Evolutionary conservation across 1,139 yeast species (phyloP).

Genomic region (Trichomonascaceae sp.): DNA sequence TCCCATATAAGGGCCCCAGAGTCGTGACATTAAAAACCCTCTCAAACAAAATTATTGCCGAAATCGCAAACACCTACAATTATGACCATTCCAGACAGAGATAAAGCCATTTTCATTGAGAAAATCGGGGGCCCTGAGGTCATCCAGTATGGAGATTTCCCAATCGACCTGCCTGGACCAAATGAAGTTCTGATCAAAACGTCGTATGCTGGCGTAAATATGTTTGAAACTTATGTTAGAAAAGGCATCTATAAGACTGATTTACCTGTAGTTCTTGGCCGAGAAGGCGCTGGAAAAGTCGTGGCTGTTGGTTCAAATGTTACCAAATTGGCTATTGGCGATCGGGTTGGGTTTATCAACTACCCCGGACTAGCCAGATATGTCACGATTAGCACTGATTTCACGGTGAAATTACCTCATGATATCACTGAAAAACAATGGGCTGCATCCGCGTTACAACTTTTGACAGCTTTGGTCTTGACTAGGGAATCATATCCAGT

Average conservation of each 20-base stretch:
- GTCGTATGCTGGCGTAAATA: constrained; percentile 71
- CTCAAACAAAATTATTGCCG: not conserved
- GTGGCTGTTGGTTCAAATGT: constrained; percentile 63
- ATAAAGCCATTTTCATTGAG: constrained; percentile 52
- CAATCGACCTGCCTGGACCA: constrained; percentile 51
- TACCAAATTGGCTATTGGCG: constrained; percentile 56
- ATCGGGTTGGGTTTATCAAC: constrained; percentile 56
- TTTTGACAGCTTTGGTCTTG: constrained; percentile 71
- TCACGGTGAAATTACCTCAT: constrained; percentile 45
- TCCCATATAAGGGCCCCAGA: not conserved
- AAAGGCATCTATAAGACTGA: constrained; percentile 60
- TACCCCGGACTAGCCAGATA: constrained; percentile 64
- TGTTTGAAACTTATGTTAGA: constrained; percentile 77
- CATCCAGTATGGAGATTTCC: constrained; percentile 44
- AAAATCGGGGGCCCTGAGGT: constrained; percentile 55
- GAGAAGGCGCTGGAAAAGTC: constrained; percentile 76
- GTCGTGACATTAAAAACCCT: no score
- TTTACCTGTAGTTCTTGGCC: constrained; percentile 64
- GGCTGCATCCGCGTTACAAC: constrained; percentile 64
- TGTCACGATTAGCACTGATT: constrained; percentile 37
- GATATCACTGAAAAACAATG: constrained; percentile 44
- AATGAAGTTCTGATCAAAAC: constrained; percentile 64
- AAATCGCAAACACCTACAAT: not conserved
- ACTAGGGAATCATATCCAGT: constrained; percentile 60
- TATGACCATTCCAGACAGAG: constrained; percentile 45